These are phyloP conservation scores for Hymenoscyphus scutula DNA, from an alignment of 2,329 filamentous ascomycete species.

Conservation along the genomic window DNA sequence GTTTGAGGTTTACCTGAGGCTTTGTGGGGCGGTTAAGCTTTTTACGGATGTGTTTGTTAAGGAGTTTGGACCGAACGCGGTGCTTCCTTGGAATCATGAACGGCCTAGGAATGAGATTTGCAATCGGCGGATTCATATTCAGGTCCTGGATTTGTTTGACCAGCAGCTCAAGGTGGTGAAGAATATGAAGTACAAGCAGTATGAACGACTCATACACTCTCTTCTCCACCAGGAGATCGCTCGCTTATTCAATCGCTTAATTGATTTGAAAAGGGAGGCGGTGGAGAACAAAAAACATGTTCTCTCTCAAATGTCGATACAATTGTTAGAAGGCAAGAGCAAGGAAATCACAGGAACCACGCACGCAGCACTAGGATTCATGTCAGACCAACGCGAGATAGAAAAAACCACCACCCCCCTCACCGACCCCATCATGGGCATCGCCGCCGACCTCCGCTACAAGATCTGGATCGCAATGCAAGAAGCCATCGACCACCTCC, in stretches of 20 bases:
- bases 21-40: neutral
- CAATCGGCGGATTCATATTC: neutral
- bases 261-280: slow-evolving; percentile 1
- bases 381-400: slow-evolving; percentile 9
- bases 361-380: neutral
- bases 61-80: neutral
- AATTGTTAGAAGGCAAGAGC: neutral
- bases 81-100: slow-evolving; percentile 2
- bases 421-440: neutral
- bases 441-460: slow-evolving; percentile 3
- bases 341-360: neutral
- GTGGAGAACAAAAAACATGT: neutral
- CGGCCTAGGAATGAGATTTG: slow-evolving; percentile 5
- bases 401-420: slow-evolving; percentile 7
- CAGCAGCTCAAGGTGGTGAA: neutral
- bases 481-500: slow-evolving; percentile 6
- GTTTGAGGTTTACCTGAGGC: slow-evolving; percentile 1
- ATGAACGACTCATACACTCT: slow-evolving; percentile 10
- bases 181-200: slow-evolving; percentile 8
- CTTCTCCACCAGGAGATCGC: slow-evolving; percentile 1
- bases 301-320: neutral
- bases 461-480: slow-evolving; percentile 16
- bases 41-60: neutral
- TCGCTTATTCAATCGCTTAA: slow-evolving; percentile 7
- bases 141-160: neutral